Percentiles rank a stretch among this genome's conserved stretches.
Conservation (phyloP, 768 basidiomycete genomes). For the Clitopilus passeckerianus region DNA sequence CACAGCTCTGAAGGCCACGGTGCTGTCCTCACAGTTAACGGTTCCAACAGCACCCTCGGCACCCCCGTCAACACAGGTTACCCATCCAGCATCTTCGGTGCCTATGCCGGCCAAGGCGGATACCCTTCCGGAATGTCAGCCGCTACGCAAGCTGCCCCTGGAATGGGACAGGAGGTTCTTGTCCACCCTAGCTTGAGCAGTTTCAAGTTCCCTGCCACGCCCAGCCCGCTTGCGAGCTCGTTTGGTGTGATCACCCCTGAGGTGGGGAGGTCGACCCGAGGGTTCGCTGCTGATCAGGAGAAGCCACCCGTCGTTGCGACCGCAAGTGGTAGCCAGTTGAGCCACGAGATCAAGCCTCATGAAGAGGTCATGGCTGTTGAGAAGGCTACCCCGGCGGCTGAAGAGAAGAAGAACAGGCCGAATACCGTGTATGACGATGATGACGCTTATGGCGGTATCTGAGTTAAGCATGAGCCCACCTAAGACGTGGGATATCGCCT, state of each 20-base stretch:
- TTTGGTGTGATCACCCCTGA: constrained; percentile 12
- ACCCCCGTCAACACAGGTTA: constrained; percentile 10
- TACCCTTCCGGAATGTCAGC: neutral
- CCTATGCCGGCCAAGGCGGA: neutral
- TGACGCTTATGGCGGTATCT: constrained; percentile 16
- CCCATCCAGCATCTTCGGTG: constrained; percentile 1
- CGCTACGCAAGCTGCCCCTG: neutral
- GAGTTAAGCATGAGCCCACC: constrained; percentile 2
- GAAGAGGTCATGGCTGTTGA: neutral
- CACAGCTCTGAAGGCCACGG: neutral
- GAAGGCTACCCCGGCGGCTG: constrained; percentile 3
- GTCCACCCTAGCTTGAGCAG: constrained; percentile 15
- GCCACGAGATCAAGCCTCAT: neutral
- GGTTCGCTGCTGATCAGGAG: neutral
- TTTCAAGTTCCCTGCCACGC: constrained; percentile 29
- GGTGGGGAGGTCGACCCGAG: constrained; percentile 1
- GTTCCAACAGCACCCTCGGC: constrained; percentile 8
- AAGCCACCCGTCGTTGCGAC: neutral
- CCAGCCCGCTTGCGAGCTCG: constrained; percentile 35
- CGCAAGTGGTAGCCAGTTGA: neutral
- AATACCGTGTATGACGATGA: constrained; percentile 17
- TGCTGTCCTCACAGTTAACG: neutral
- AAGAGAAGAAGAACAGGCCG: constrained; percentile 11
- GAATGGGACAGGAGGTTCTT: constrained; percentile 3
- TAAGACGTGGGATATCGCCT: neutral